Evolutionary conservation across 805 yeast species (phyloP).

Genomic region (Candida pini): DNA sequence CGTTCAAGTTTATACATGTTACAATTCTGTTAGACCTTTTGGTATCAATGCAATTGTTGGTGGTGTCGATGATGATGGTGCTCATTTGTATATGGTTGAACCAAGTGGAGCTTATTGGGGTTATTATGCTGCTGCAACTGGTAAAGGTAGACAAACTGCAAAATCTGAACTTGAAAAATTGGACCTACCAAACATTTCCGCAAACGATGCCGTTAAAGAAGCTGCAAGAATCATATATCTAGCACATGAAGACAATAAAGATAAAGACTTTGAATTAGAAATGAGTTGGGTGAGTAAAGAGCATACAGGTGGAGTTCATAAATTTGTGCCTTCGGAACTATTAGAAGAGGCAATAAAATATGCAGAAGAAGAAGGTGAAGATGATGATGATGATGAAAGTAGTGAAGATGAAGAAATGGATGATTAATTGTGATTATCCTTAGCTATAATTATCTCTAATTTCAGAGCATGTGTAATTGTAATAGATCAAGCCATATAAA

Average conservation of each 20-base stretch:
- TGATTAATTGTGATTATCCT: no score
- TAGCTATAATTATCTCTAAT: no score
- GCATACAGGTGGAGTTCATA: constrained; percentile 77
- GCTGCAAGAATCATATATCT: constrained; percentile 90
- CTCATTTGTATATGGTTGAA: constrained; percentile 90
- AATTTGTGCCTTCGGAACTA: constrained; percentile 72
- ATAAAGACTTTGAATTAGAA: constrained; percentile 94
- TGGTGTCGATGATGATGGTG: constrained; percentile 83
- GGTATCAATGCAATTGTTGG: constrained; percentile 92
- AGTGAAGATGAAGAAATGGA: constrained; percentile 31
- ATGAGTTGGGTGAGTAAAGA: constrained; percentile 78
- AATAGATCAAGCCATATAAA: no score
- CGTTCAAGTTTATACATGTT: constrained; percentile 92
- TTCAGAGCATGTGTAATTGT: no score
- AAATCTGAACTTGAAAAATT: constrained; percentile 93
- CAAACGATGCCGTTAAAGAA: constrained; percentile 80
- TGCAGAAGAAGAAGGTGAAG: constrained; percentile 80
- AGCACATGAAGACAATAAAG: constrained; percentile 97
- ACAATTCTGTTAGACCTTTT: constrained; percentile 96
- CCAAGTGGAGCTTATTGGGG: constrained; percentile 99
- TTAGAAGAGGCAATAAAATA: constrained; percentile 76
- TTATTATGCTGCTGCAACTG: constrained; percentile 93
- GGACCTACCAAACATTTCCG: constrained; percentile 62
- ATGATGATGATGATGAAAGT: constrained; percentile 50
- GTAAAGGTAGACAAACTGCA: constrained; percentile 98